Base-by-base conservation (phyloP, 2,329 filamentous ascomycete genomes). In the Claviceps paspali region DNA sequence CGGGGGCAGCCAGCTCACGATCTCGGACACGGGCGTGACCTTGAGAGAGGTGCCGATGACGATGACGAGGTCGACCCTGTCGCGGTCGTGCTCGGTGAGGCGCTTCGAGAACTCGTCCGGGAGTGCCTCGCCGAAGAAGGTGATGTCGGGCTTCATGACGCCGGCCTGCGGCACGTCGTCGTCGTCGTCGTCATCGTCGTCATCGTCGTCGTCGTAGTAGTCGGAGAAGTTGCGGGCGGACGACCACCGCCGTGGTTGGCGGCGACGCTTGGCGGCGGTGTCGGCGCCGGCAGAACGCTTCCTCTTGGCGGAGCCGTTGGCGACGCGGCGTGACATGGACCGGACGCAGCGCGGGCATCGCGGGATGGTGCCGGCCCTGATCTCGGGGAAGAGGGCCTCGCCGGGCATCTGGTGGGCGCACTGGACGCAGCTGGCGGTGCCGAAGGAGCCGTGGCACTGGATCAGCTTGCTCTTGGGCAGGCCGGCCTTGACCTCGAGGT, bases 121-220 rank as follows among this genome's bases (percentile, higher is more conserved):
- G 1, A 98, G 76, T 35, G 78, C 70, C 61, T 98, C 91, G 47
- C 88, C 88, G 51, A 96, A 96, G 64, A 98, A 96, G 33, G 85
- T 96, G 53, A 98, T 96, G 61, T 96, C 88, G 7, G 91, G 91
- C 68, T 82, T 94, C 85, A 93, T 93, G 53, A 93, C 76, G 39
- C 83, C 85, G 2, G 76, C 72, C 33, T 70, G 66, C 2, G 76
- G 75, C 28, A 82, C 73, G 43, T 63, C 59, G 44, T 63, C 64
- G 11, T 67, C 57, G 39, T 69, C 65, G 11, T 66, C 60, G 28
- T 22, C 21, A 8, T 22, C 21, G 21, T 22, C 21, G 21, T 22
- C 21, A 8, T 22, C 21, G 8, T 22, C 21, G 8, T 22, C 21
- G 8, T 22, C 21, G 21, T 5, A 8, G 21, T 8, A 5, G 21